Evolutionary conservation across 306 rosid species (phyloP), one percentile per base, ranked within the genome.

Genomic region (Quercus berberidifolia): DNA sequence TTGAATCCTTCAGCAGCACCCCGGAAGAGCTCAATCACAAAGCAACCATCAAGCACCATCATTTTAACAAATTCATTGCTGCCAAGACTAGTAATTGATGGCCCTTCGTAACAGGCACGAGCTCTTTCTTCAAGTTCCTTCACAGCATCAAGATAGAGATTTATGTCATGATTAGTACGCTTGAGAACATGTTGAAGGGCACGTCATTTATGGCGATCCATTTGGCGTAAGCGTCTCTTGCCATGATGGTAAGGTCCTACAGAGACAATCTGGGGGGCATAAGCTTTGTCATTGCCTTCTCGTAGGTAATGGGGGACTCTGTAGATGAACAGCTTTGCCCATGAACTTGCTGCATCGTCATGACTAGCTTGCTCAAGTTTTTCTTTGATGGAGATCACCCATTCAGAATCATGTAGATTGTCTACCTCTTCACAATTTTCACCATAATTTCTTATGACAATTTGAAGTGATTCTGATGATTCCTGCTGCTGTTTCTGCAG

Each of bases 181-280:
- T 82, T 85, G 1, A 92, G 92, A 25, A 88, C 83, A 15, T 76
- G 95, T 67, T 84, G 80, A 74, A 92, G 90, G n/a, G 94, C 89
- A 55, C 95, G 91, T 97, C 97, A 94, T 79, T 92, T 92, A 73
- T 94, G 99, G 77, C 88, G 85, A 38, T 91, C 97, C 94, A 91
- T 92, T 80, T 81, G 92, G 76, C 91, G 91, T 52, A 94, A 92
- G 49, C 95, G 97, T 7, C 83, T 86, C 69, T 86, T 90, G 63
- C 97, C 91, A 78, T 90, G 95, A 85, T 92, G 95, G 84, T 90
- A 92, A 28, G 99, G 97, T 21, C 97, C 99, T 20, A 94, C 5
- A 1, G 99, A 91, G 51, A 94, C 91, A 71, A 85, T 90, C 75
- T 91, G 96, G 3, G 99, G 97, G 8, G 81, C 83, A 76, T 78